These are phyloP conservation scores for Sclerotinia borealis DNA, from an alignment of 2,329 filamentous ascomycete species.

Conservation along the genomic window DNA sequence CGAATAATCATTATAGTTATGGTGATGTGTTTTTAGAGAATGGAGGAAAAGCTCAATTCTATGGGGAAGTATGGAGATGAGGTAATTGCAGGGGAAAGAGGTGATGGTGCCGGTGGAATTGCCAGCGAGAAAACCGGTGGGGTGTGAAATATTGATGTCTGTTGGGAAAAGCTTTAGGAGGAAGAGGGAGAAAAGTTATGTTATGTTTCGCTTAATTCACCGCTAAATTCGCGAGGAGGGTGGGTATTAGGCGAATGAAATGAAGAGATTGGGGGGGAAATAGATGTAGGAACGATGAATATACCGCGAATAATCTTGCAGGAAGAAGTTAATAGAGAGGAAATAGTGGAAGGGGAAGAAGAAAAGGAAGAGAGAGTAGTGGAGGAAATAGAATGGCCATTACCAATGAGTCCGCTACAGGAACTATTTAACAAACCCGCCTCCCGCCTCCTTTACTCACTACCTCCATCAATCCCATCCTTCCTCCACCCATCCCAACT, in stretches of 20 bases:
- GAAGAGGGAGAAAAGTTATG: neutral
- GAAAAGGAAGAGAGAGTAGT: neutral
- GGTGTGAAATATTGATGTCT: constrained; percentile 21
- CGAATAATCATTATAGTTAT: neutral
- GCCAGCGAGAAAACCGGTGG: constrained; percentile 25
- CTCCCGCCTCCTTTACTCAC: too few species aligned
- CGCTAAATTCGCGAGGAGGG: neutral
- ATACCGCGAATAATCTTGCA: neutral
- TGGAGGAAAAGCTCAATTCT: constrained; percentile 20
- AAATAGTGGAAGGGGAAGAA: neutral
- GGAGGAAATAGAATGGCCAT: constrained; percentile 18
- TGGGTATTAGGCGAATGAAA: neutral
- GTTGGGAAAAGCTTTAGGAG: constrained; percentile 4
- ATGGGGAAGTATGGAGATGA: constrained; percentile 18
- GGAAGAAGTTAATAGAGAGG: too few species aligned
- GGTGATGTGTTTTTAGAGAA: constrained; percentile 11
- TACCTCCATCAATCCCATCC: too few species aligned
- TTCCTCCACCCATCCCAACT: too few species aligned
- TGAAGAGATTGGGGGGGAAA: neutral
- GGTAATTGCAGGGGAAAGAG: constrained; percentile 22
- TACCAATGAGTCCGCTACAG: constrained; percentile 22
- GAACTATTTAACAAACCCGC: constrained; percentile 23
- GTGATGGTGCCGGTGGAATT: constrained; percentile 21
- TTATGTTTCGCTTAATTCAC: neutral
- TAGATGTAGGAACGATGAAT: neutral